These are phyloP conservation scores for Kwoniella dendrophila DNA, from an alignment of 768 basidiomycete genomes.

Conservation along the genomic window DNA sequence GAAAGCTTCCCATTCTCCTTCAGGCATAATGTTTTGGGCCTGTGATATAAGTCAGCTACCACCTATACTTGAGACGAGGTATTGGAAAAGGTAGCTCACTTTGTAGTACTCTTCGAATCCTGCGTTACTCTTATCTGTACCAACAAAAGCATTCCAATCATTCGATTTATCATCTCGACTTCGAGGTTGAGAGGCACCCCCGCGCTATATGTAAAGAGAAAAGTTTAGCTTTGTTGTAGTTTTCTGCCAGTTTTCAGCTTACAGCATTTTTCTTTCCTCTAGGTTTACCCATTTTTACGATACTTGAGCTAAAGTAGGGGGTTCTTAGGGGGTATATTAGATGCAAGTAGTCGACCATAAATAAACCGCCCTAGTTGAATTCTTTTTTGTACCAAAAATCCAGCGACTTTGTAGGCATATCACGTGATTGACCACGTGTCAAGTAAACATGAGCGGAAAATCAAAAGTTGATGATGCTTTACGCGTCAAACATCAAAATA, in stretches of 20 bases:
- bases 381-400: not conserved
- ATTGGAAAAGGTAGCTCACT: slow-evolving; percentile 31
- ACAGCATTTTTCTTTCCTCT: slow-evolving; percentile 20
- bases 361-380: not conserved
- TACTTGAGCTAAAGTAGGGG: no score
- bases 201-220: slow-evolving; percentile 9
- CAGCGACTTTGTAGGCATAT: not conserved
- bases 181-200: slow-evolving; percentile 7
- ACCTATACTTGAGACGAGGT: not conserved
- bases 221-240: slow-evolving; percentile 1
- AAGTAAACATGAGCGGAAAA: slow-evolving; percentile 3
- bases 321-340: no score
- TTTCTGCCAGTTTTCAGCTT: not conserved
- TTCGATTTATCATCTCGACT: slow-evolving; percentile 20
- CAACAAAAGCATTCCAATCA: slow-evolving; percentile 27
- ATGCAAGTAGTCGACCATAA: not conserved
- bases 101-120: slow-evolving; percentile 60
- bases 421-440: slow-evolving; percentile 20
- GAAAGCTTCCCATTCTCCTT: slow-evolving; percentile 75
- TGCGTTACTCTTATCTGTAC: slow-evolving; percentile 49
- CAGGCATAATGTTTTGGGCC: slow-evolving; percentile 72
- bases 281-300: slow-evolving; percentile 19
- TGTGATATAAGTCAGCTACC: slow-evolving; percentile 21
- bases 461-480: no score
- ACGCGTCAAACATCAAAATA: slow-evolving; percentile 1